phyloP scores from a whole-genome alignment of 495 filamentous ascomycete genomes.

The Penicillium salamii region DNA sequence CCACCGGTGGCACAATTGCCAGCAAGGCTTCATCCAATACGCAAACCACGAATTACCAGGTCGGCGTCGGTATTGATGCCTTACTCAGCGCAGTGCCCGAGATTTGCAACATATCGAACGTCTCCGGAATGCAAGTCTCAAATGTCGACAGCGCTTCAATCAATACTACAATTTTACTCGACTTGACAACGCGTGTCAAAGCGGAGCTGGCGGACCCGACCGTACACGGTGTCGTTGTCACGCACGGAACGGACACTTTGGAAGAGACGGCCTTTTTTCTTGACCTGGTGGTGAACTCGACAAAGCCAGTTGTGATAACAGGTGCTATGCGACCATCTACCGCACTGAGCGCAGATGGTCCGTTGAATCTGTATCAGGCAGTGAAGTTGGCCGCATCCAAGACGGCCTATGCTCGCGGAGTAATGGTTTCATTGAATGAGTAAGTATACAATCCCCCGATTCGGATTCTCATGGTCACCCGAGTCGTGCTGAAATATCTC shows the following conservation, averaged over 20 bases:
- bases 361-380: slow-evolving; percentile 1
- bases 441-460: neutral
- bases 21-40: neutral
- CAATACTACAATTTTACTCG: neutral
- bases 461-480: too few species aligned
- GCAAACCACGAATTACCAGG: slow-evolving; percentile 3
- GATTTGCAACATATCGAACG: slow-evolving; percentile 1
- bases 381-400: neutral
- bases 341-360: neutral
- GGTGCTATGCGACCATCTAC: slow-evolving; percentile 1
- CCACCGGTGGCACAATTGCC: neutral
- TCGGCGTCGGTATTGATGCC: neutral
- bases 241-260: slow-evolving; percentile 1
- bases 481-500: neutral
- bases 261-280: slow-evolving; percentile 3
- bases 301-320: neutral
- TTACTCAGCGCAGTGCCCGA: slow-evolving; percentile 2
- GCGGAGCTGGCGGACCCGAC: neutral
- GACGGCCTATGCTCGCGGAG: neutral
- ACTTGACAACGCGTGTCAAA: neutral
- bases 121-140: neutral
- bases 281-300: neutral
- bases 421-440: slow-evolving; percentile 1
- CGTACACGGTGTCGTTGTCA: neutral
- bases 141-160: slow-evolving; percentile 3